These are phyloP conservation scores for Telfairia occidentalis DNA, from an alignment of 331 rosid species.

Conservation along the genomic window DNA sequence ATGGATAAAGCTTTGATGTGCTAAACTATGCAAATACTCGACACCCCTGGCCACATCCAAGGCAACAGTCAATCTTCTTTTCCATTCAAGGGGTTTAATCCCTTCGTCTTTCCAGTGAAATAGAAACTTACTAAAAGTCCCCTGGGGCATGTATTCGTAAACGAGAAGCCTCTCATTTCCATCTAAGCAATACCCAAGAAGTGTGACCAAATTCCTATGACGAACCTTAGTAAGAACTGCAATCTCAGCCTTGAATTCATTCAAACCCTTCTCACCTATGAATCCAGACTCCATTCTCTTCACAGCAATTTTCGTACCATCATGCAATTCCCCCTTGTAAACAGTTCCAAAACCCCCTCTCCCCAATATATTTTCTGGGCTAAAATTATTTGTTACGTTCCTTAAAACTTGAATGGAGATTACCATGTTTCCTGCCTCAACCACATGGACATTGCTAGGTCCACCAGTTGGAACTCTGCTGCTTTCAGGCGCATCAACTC, in stretches of 20 bases:
- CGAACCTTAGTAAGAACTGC: slow-evolving; percentile 76
- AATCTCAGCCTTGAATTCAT: slow-evolving; percentile 72
- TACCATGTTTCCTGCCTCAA: slow-evolving; percentile 47
- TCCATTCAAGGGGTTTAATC: slow-evolving; percentile 67
- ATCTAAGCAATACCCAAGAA: slow-evolving; percentile 79
- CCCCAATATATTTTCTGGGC: slow-evolving; percentile 54
- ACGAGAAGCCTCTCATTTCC: slow-evolving; percentile 81
- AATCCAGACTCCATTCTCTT: slow-evolving; percentile 77
- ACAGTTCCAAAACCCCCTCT: slow-evolving; percentile 85
- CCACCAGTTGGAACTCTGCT: slow-evolving; percentile 23
- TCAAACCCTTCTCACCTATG: slow-evolving; percentile 46
- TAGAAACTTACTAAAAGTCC: slow-evolving; percentile 52
- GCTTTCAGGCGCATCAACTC: slow-evolving; percentile 14
- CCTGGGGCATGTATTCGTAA: slow-evolving; percentile 80
- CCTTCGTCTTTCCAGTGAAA: slow-evolving; percentile 47
- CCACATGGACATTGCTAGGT: slow-evolving; percentile 33
- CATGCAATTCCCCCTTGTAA: slow-evolving; percentile 74
- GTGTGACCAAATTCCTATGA: slow-evolving; percentile 67
- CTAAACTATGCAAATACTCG: slow-evolving; percentile 68
- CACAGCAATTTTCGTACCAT: slow-evolving; percentile 85
- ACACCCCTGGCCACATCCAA: slow-evolving; percentile 93
- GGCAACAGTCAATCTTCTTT: slow-evolving; percentile 56
- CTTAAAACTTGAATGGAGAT: slow-evolving; percentile 62
- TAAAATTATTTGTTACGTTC: slow-evolving; percentile 57
- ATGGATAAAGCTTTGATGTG: slow-evolving; percentile 75